Conservation (phyloP, 2,329 filamentous ascomycete genomes). For the Exophiala spinifera region DNA sequence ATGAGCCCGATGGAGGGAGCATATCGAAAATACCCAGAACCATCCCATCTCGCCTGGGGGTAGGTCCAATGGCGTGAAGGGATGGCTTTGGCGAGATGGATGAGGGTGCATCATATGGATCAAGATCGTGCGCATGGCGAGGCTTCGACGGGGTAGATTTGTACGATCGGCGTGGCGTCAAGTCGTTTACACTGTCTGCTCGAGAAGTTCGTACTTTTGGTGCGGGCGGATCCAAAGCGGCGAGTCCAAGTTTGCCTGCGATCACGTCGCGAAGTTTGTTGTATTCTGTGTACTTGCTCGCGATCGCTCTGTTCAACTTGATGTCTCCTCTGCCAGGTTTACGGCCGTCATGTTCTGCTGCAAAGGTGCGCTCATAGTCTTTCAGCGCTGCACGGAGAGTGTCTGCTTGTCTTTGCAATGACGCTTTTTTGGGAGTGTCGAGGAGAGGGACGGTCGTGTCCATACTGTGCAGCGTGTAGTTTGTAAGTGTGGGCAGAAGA, state of each 20-base stretch:
- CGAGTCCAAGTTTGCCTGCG: constrained; percentile 24
- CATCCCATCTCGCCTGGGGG: constrained; percentile 49
- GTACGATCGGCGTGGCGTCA: constrained; percentile 15
- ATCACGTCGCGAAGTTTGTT: constrained; percentile 38
- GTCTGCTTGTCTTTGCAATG: constrained; percentile 30
- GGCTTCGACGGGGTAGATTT: constrained; percentile 37
- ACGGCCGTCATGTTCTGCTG: constrained; percentile 40
- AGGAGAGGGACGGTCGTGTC: constrained; percentile 13
- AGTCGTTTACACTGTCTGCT: constrained; percentile 23
- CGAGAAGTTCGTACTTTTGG: constrained; percentile 9
- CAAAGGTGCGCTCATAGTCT: constrained; percentile 47
- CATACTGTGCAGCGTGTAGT: not conserved
- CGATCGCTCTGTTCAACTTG: constrained; percentile 45
- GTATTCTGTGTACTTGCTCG: constrained; percentile 50
- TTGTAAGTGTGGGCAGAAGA: not conserved
- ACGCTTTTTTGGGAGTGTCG: constrained; percentile 25
- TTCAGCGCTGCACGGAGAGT: constrained; percentile 45
- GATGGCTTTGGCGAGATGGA: constrained; percentile 30
- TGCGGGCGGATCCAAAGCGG: constrained; percentile 36
- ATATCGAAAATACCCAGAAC: constrained; percentile 49
- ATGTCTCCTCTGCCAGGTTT: constrained; percentile 49
- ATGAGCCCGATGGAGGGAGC: constrained; percentile 40
- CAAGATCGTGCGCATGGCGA: constrained; percentile 39
- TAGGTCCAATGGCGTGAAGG: constrained; percentile 45
- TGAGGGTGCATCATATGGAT: constrained; percentile 46